Evolutionary conservation across 2,329 filamentous ascomycete species (phyloP).

Genomic region (Fusarium transvaalense): DNA sequence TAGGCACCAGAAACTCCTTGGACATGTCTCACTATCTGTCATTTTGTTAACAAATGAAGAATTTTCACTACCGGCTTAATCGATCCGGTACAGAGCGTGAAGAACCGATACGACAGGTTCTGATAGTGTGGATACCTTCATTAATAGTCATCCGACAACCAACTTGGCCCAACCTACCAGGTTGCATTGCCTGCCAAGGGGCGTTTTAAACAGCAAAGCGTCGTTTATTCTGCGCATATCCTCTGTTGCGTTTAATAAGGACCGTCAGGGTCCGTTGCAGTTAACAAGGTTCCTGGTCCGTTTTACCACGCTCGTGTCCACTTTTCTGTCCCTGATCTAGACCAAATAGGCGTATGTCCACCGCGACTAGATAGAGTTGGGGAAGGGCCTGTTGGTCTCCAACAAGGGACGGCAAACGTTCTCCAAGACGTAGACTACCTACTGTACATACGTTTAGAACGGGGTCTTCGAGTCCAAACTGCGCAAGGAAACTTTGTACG

Average conservation of each 20-base stretch:
- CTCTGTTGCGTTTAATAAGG: constrained; percentile 25
- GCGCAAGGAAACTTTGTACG: not conserved
- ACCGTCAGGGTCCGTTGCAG: constrained; percentile 34
- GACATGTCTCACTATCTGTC: not conserved
- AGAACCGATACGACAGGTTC: constrained; percentile 29
- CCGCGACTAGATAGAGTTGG: constrained; percentile 27
- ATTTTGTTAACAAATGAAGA: constrained; percentile 15
- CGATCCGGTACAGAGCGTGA: constrained; percentile 29
- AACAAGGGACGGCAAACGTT: constrained; percentile 16
- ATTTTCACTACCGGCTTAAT: constrained; percentile 21
- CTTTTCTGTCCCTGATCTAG: constrained; percentile 36
- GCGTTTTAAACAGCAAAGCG: constrained; percentile 34
- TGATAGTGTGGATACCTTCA: constrained; percentile 35
- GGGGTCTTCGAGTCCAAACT: constrained; percentile 24
- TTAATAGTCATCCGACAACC: constrained; percentile 24
- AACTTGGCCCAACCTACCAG: constrained; percentile 2
- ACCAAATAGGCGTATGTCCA: constrained; percentile 25
- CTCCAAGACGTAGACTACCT: too few relatives aligned
- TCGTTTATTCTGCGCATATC: constrained; percentile 10
- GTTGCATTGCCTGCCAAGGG: constrained; percentile 6
- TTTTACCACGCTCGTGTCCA: constrained; percentile 24
- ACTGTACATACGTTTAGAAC: too few relatives aligned
- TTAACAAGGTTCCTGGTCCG: constrained; percentile 31
- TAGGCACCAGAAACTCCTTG: not conserved
- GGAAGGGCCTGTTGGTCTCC: constrained; percentile 9